These are phyloP conservation scores for Chernovozyma aurita DNA, from an alignment of 1,139 yeast genomes.

Conservation along the genomic window DNA sequence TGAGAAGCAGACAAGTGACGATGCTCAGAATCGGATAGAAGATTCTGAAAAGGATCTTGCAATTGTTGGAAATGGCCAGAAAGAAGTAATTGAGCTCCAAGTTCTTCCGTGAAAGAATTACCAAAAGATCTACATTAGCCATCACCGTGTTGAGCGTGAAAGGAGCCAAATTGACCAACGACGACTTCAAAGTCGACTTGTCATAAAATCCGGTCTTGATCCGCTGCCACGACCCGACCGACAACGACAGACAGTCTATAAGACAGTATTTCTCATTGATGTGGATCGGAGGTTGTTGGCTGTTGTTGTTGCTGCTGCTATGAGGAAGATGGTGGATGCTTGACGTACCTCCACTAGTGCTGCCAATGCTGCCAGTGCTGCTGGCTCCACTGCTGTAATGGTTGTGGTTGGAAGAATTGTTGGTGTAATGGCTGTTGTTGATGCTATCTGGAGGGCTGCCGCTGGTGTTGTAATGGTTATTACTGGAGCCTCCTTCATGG, in stretches of 20 bases:
- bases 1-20: constrained; percentile 43
- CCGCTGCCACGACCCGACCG: constrained; percentile 79
- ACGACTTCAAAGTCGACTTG: constrained; percentile 34
- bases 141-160: constrained; percentile 56
- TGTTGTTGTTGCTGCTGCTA: neutral
- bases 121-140: constrained; percentile 63
- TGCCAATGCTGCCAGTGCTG: constrained; percentile 1
- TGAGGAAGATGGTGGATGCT: no score
- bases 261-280: constrained; percentile 65
- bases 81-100: constrained; percentile 71
- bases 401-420: neutral
- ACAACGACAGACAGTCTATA: constrained; percentile 60
- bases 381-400: constrained; percentile 1
- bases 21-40: constrained; percentile 56
- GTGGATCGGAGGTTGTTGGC: constrained; percentile 34
- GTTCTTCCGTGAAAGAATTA: constrained; percentile 63
- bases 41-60: constrained; percentile 64
- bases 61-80: constrained; percentile 61
- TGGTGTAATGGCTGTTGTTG: neutral
- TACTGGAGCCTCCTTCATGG: neutral
- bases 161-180: constrained; percentile 62
- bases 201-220: constrained; percentile 58
- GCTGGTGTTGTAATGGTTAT: neutral
- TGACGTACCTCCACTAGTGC: neutral
- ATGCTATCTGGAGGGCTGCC: neutral